Evolutionary conservation across 495 filamentous ascomycete genomes (phyloP).

Genomic region (Lepraria neglecta): DNA sequence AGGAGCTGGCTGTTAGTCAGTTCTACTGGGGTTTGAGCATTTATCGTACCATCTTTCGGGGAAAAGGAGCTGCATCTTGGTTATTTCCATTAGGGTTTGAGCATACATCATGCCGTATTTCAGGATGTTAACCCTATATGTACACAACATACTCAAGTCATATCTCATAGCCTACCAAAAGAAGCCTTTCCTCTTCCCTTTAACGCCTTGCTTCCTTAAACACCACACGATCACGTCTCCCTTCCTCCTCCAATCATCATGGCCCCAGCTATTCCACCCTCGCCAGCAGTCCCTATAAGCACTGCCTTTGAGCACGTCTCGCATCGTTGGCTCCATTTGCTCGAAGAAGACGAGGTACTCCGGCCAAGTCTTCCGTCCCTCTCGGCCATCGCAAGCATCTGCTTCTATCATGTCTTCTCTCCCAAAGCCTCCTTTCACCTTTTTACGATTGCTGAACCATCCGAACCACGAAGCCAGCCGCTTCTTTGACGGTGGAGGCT

Average conservation of each 20-base stretch:
- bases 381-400: slow-evolving; percentile 23
- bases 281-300: slow-evolving; percentile 64
- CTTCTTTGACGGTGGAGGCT: slow-evolving; percentile 32
- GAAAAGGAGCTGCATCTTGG: too few relatives aligned
- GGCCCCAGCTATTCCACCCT: slow-evolving; percentile 72
- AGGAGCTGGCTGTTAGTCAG: too few relatives aligned
- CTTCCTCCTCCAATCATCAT: slow-evolving; percentile 77
- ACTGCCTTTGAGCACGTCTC: slow-evolving; percentile 45
- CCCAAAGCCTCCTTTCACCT: slow-evolving; percentile 30
- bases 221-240: slow-evolving; percentile 89
- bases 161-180: slow-evolving; percentile 9
- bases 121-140: too few relatives aligned
- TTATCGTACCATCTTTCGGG: too few relatives aligned
- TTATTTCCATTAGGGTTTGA: too few relatives aligned
- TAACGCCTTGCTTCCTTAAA: slow-evolving; percentile 29
- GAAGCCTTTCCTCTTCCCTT: slow-evolving; percentile 14
- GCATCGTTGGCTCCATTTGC: slow-evolving; percentile 50
- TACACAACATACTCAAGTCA: neutral
- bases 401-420: slow-evolving; percentile 21
- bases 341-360: slow-evolving; percentile 61
- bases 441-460: slow-evolving; percentile 16
- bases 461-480: slow-evolving; percentile 16
- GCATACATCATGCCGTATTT: too few relatives aligned
- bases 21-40: too few relatives aligned
- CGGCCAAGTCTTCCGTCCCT: slow-evolving; percentile 46